These are phyloP conservation scores for Salix udensis DNA, from an alignment of 345 rosid genomes.

Conservation along the genomic window DNA sequence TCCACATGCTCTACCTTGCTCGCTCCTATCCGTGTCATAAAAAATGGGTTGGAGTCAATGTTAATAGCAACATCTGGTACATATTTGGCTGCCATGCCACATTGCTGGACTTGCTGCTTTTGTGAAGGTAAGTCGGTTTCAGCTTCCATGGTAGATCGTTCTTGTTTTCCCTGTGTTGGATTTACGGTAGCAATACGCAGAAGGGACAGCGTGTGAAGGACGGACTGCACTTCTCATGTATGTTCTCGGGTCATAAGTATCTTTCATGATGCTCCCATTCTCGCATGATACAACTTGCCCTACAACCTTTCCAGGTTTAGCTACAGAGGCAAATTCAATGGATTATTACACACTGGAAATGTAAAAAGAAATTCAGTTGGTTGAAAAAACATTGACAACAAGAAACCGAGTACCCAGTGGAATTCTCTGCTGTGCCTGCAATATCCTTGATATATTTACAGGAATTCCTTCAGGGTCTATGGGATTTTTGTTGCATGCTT, in stretches of 20 bases:
- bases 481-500: conserved; percentile 28
- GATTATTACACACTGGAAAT: background rate
- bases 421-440: conserved; percentile 57
- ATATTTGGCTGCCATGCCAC: conserved; percentile 48
- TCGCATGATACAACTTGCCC: conserved; percentile 65
- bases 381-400: background rate
- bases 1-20: conserved; percentile 49
- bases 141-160: conserved; percentile 39
- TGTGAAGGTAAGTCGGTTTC: conserved; percentile 45
- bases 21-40: conserved; percentile 60
- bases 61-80: conserved; percentile 69
- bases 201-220: conserved; percentile 45
- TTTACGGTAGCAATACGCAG: conserved; percentile 40
- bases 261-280: conserved; percentile 45
- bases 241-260: conserved; percentile 63
- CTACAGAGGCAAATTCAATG: conserved; percentile 29
- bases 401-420: conserved; percentile 43
- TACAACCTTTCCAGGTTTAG: conserved; percentile 61
- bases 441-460: conserved; percentile 37
- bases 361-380: background rate
- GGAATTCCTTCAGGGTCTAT: conserved; percentile 45
- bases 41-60: conserved; percentile 73
- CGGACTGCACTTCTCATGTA: conserved; percentile 45
- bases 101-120: conserved; percentile 58
- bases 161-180: conserved; percentile 54